Evolutionary conservation across 495 filamentous ascomycete genomes (phyloP), one percentile per base, ranked within the genome.

Genomic region (Xeromyces bisporus): DNA sequence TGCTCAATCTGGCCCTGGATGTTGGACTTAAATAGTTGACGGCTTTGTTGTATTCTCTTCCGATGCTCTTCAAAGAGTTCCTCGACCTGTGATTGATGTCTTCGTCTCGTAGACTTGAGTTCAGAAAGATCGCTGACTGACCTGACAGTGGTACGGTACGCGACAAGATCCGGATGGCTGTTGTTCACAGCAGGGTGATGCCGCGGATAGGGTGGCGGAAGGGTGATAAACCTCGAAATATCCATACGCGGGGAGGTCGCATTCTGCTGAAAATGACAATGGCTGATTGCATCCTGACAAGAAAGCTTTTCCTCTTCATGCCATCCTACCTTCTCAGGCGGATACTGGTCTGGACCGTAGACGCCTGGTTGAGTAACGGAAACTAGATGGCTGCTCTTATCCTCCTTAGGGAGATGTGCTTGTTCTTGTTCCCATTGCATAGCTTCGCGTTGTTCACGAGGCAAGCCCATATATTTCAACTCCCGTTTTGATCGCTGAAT

Each of bases 181-280:
- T 97, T 97, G 48, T 91, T 93, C 29, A 94, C 80, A 3, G 89
- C 89, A 8, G 89, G 89, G 44, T 94, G 76, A 48, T 94, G 83
- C 10, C 84, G 71, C 2, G 89, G 89, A 48, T 86, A 96, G 1
- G 89, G 81, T 3, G 83, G 89, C 6, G 92, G 89, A 1, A 97
- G 62, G 0, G 89, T 97, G 1, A 97, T 77, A 1, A 97, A 65
- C 2, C 89, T 67, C 3, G 89, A 93, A 16, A 97, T 79, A 40
- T 97, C 89, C 9, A 96, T 64, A 39, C 60, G 73, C 15, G 49
- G 48, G 12, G 48, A 55, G 37, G 66, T 60, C 16, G 46, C 48
- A n/a, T 34, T 34, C 9, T 36, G 32, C 3, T 37, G 35, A 18
- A 25, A 28, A 16, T 28, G 34, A 21, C 32, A 31, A 6, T 36